Conservation (phyloP, 169 alveolate genomes). For the Eimeria falciformis region DNA sequence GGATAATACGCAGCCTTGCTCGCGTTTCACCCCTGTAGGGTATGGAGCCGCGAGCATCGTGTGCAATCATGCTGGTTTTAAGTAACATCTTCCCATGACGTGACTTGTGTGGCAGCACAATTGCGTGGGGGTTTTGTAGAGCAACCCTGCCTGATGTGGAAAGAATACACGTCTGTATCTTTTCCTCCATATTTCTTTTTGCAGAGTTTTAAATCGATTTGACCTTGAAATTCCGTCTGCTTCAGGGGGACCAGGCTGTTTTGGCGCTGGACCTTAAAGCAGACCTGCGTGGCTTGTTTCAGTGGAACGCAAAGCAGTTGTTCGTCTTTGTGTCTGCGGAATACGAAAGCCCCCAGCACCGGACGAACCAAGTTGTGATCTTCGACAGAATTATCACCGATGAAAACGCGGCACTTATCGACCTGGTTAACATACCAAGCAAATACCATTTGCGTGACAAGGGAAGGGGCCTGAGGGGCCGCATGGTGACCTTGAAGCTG, state of each 20-base stretch:
- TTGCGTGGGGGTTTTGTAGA: no score
- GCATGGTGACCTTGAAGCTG: constrained; percentile 52
- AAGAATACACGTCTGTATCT: no score
- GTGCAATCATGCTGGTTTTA: no score
- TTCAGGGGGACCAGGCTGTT: constrained; percentile 82
- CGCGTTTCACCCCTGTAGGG: no score
- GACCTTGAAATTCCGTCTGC: neutral
- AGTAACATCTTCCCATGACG: no score
- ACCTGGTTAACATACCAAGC: neutral
- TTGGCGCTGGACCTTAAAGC: constrained; percentile 79
- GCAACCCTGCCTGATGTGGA: no score
- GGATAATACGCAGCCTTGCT: no score
- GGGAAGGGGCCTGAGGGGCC: constrained; percentile 59
- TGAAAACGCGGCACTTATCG: constrained; percentile 30
- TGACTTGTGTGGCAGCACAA: no score
- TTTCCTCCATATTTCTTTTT: no score
- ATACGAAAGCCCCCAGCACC: constrained; percentile 77
- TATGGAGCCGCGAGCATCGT: no score
- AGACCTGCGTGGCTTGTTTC: constrained; percentile 70
- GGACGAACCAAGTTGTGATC: constrained; percentile 77
- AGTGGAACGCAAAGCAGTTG: constrained; percentile 83
- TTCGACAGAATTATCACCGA: constrained; percentile 78
- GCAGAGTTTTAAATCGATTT: neutral
- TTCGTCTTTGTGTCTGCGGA: constrained; percentile 77
- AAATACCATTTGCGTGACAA: constrained; percentile 72